phyloP scores from a whole-genome alignment of 163 green algal genomes.

The Scenedesmus sp. region DNA sequence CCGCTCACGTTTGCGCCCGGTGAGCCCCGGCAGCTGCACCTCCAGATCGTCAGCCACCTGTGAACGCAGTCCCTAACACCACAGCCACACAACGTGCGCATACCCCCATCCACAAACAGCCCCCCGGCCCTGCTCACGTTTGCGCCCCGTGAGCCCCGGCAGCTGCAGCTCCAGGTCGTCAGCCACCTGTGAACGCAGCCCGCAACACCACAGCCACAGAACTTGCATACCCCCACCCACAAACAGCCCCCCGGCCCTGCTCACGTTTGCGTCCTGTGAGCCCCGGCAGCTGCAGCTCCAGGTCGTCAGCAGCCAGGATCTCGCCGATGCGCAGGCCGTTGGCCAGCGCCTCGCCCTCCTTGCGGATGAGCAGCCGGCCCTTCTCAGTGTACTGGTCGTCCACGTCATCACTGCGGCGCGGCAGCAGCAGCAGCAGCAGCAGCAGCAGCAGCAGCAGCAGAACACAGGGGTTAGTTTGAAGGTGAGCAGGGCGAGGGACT shows the following conservation, averaged over 20 bases:
- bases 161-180: no score
- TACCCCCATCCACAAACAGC: neutral
- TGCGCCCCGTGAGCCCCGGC: no score
- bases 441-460: neutral
- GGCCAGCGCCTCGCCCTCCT: slow-evolving; percentile 44
- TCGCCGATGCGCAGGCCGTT: slow-evolving; percentile 49
- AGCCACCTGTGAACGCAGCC: no score
- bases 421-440: neutral
- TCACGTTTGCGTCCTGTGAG: neutral
- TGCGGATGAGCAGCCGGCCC: slow-evolving; percentile 31
- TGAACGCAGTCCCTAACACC: no score
- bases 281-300: slow-evolving; percentile 49
- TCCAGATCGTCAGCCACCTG: no score
- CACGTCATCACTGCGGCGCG: slow-evolving; percentile 46
- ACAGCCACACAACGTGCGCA: no score
- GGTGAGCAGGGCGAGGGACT: no score
- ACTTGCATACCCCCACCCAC: no score
- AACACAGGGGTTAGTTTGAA: neutral
- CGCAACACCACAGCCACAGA: no score
- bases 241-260: neutral
- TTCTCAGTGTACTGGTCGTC: slow-evolving; percentile 55
- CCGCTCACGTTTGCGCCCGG: no score
- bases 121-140: no score
- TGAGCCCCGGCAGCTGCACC: no score
- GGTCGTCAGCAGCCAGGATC: slow-evolving; percentile 28